Base-by-base conservation (phyloP, 129 eudicot genomes). In the Arctium minus region DNA sequence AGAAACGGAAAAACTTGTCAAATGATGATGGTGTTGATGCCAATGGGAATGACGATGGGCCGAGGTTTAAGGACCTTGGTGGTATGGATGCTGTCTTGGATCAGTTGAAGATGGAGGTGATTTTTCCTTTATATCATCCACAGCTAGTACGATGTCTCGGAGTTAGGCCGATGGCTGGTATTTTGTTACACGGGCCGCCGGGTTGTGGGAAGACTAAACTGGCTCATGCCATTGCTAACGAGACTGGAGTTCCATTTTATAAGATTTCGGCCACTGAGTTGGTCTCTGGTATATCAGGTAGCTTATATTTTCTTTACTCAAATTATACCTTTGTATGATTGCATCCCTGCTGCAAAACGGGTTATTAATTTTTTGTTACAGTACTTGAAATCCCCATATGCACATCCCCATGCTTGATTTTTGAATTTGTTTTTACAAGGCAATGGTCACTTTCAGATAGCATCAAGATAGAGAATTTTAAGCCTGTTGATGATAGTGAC, bases 171-270 rank as follows among this genome's bases (percentile, higher is more conserved):
- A 88, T 90, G 83, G 48, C 89, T 0, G 99, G 99, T 78, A 89
- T 96, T 78, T 85, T 96, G 84, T 84, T 96, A 15, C 95, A 96
- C 22, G 98, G 99, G 18, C 99, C 98, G n/a, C 99, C 99, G 0
- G 99, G 99, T 7, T 96, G 99, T 79, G 99, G 99, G 48, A 96
- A 96, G 87, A 96, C 99, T 18, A 93, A 85, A 80, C 75, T 96
- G 53, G 99, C 99, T 70, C 92, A 93, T 82, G 99, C 99, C 44
- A 91, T 96, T 89, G 98, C 98, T 12, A 96, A 96, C 36, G 98
- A 96, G 86, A 90, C 97, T 8, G 93, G 97, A 35, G 85, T 90
- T 79, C 97, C 97, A 2, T 96, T 96, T 78, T 93, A 93, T 79
- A 90, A 91, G 85, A 90, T 96, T 67, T 93, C 95, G 2, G 98